Percentiles rank a stretch among this genome's conserved stretches.
Evolutionary conservation across 2,329 filamentous ascomycete species (phyloP).

Genomic region (Macroventuria anomochaeta): DNA sequence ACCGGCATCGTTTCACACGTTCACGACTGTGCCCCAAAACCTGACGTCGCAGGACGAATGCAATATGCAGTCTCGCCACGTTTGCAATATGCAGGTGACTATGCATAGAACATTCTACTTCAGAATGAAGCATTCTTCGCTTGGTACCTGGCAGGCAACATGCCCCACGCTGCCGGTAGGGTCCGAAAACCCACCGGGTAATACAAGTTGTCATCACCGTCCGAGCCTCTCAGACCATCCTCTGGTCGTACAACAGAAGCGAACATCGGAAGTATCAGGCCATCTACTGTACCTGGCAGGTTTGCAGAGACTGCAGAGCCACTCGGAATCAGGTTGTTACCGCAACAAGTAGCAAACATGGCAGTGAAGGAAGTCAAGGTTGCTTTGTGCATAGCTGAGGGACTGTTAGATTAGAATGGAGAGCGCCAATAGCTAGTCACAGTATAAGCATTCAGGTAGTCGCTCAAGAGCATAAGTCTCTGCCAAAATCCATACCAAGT

Average conservation of each 20-base stretch:
- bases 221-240: not conserved
- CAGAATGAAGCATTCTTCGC: not conserved
- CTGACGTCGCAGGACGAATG: not conserved
- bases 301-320: not conserved
- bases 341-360: not conserved
- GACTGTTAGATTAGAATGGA: not conserved
- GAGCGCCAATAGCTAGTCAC: not conserved
- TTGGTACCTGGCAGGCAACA: conserved; percentile 1
- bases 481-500: not conserved
- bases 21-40: not conserved
- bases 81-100: not conserved
- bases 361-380: not conserved
- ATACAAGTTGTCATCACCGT: not conserved
- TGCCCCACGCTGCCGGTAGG: not conserved
- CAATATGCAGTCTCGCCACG: not conserved
- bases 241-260: not conserved
- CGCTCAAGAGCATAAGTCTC: not conserved
- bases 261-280: not conserved
- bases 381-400: not conserved
- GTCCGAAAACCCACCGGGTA: conserved; percentile 8
- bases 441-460: not conserved
- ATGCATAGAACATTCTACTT: conserved; percentile 7
- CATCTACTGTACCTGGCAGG: not conserved
- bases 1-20: not conserved
- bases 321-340: not conserved